Evolutionary conservation across 306 rosid species (phyloP).

Genomic region (Quercus gilva): DNA sequence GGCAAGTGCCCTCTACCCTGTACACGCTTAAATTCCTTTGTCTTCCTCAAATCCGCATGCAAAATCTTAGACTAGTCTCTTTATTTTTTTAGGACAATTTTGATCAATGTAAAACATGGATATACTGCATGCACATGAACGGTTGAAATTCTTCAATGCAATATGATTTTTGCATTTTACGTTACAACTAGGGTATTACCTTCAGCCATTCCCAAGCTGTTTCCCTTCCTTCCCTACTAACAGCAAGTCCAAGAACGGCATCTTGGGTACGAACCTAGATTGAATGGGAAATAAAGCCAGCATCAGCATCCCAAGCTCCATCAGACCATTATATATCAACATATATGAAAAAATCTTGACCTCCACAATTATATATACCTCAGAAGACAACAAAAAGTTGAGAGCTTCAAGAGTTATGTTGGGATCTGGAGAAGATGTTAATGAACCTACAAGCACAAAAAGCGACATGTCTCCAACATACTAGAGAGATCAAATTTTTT

Average conservation of each 20-base stretch:
- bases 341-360: neutral
- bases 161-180: conserved; percentile 4
- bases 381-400: conserved; percentile 40
- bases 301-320: conserved; percentile 29
- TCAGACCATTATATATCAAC: conserved; percentile 4
- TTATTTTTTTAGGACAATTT: neutral
- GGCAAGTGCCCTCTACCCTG: neutral
- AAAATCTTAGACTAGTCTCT: neutral
- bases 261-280: conserved; percentile 87
- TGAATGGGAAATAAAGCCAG: conserved; percentile 1
- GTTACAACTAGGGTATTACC: conserved; percentile 42
- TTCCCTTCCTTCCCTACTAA: conserved; percentile 66
- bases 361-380: conserved; percentile 26
- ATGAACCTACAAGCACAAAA: conserved; percentile 29
- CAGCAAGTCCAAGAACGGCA: conserved; percentile 65
- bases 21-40: neutral
- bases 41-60: neutral
- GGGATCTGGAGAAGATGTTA: conserved; percentile 42
- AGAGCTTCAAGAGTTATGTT: conserved; percentile 46
- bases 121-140: neutral
- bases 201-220: conserved; percentile 84
- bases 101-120: neutral
- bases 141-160: neutral
- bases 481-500: neutral
- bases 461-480: neutral